Evolutionary conservation across 1,284 basidiomycete species (phyloP), one percentile per base, ranked within the genome.

Genomic region (Leccinum solheimii): DNA sequence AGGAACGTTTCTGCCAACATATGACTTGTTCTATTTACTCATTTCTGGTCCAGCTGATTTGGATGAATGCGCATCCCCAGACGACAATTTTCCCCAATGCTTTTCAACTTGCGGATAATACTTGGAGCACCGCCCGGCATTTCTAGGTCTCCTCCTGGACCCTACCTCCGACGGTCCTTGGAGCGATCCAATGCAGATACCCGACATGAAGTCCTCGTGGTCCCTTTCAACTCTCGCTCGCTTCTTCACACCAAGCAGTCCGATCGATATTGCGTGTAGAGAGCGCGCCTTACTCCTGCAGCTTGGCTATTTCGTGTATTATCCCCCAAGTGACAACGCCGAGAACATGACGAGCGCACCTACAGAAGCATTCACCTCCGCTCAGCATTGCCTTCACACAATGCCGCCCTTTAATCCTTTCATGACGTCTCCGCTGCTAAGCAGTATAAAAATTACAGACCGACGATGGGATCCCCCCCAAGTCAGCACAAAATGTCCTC

Each of bases 151-250:
- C 62, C 69, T 70, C 60, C 57, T 64, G 61, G 63, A 60, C 67
- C 65, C 67, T 71, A 61, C 64, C 57, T 63, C 65, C 54, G 62
- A 70, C 64, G 26, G 64, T 64, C 63, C 64, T 71, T 76, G 71
- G 72, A 74, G 72, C 70, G 72, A 76, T 76, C 68, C 62, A 67
- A 65, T 63, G 60, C 73, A 76, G 74, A 76, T 74, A 74, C 70
- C 72, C 74, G 74, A 75, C 70, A 74, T 74, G 75, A 74, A 73
- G 53, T 66, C 72, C 72, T 73, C 72, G 72, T 76, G 72, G 69
- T 50, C 61, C 50, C 62, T 76, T 58, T 69, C 43, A 45, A 45
- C 67, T 69, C 60, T 64, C 64, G 73, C 64, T 76, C 69, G 67
- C 70, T 74, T 75, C 72, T 75, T 69, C 64, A 60, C 72, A 67